phyloP scores from a whole-genome alignment of 352 stramenopile genomes.

The Phytopythium montanum region DNA sequence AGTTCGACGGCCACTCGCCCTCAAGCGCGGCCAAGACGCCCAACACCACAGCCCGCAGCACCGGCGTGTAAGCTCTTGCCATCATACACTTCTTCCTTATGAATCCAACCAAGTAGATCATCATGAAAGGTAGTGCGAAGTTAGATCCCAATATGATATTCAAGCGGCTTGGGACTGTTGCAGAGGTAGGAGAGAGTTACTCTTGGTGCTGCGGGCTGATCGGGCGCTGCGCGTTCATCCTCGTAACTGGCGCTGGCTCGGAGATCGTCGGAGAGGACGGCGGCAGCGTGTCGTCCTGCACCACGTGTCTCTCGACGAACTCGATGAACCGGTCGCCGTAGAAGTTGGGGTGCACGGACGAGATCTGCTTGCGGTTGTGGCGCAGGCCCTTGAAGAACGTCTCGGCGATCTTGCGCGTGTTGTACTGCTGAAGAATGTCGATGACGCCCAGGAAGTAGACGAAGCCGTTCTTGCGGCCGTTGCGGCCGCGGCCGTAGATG shows the following conservation, averaged over 20 bases:
- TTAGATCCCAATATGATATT: no score
- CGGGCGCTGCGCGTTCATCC: background rate
- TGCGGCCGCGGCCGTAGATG: slow-evolving; percentile 56
- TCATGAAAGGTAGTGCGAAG: no score
- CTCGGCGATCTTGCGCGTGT: slow-evolving; percentile 88
- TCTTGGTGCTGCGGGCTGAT: background rate
- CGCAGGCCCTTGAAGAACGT: slow-evolving; percentile 87
- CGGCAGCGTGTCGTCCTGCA: slow-evolving; percentile 52
- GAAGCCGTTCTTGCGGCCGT: slow-evolving; percentile 68
- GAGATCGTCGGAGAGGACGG: slow-evolving; percentile 8
- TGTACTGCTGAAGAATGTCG: slow-evolving; percentile 94
- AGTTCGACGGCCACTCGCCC: slow-evolving; percentile 7
- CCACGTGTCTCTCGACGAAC: slow-evolving; percentile 83
- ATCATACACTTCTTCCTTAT: no score
- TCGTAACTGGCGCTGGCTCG: background rate
- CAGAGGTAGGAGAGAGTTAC: no score
- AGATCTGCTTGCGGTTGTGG: slow-evolving; percentile 88
- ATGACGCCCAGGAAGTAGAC: slow-evolving; percentile 93
- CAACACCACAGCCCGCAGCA: slow-evolving; percentile 11
- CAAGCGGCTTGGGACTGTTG: no score
- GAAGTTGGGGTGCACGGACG: slow-evolving; percentile 75
- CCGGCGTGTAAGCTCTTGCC: background rate
- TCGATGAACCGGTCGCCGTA: slow-evolving; percentile 91
- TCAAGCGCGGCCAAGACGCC: background rate
- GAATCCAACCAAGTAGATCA: no score